Evolutionary conservation across 352 stramenopile genomes (phyloP).

Genomic region (Pythium apleroticum): DNA sequence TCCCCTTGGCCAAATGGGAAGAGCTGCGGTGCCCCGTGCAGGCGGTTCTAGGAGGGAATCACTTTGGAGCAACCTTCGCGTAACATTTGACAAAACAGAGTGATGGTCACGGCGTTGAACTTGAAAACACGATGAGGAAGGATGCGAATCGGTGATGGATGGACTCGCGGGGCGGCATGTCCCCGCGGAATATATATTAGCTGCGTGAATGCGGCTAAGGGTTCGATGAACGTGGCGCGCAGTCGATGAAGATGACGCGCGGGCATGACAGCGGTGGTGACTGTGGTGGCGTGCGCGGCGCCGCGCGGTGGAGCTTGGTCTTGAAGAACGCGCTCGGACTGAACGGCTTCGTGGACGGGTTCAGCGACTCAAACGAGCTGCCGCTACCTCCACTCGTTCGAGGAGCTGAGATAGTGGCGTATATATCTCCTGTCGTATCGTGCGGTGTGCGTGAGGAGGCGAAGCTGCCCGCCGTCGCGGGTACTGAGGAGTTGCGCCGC

Average conservation of each 20-base stretch:
- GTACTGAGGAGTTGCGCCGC: not conserved
- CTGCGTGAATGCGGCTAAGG: not conserved
- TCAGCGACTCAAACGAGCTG: not conserved
- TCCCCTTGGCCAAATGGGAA: not conserved
- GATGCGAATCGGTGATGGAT: not conserved
- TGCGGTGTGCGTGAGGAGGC: not conserved
- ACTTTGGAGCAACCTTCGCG: constrained; percentile 42
- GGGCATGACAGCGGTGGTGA: not conserved
- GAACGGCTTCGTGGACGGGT: not conserved
- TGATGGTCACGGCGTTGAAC: not conserved
- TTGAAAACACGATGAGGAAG: not conserved
- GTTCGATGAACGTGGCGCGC: not conserved
- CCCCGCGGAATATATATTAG: constrained; percentile 1
- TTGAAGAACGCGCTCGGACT: constrained; percentile 12
- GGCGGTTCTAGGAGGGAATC: not conserved
- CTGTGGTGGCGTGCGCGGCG: not conserved
- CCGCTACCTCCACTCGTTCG: not conserved
- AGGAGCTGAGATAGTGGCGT: not conserved
- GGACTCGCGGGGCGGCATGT: not conserved
- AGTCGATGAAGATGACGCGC: constrained; percentile 29
- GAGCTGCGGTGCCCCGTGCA: not conserved
- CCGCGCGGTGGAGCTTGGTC: not conserved
- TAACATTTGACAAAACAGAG: constrained; percentile 22
- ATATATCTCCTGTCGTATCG: not conserved
- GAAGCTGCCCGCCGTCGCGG: not conserved